Conservation (phyloP, 2,329 filamentous ascomycete genomes). For the Arachnomyces sp. region DNA sequence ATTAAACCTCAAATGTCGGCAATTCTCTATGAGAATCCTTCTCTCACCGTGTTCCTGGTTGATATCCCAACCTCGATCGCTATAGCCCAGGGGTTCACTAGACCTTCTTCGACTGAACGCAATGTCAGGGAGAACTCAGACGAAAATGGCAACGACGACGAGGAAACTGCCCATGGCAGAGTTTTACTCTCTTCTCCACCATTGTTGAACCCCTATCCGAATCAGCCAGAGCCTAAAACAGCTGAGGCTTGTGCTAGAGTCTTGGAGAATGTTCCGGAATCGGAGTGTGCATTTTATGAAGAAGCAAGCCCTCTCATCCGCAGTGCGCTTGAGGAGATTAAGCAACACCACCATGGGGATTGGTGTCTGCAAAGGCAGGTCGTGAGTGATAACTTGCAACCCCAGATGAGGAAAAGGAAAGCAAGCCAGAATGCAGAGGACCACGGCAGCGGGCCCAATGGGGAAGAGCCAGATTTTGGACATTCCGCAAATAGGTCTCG, state of each 20-base stretch:
- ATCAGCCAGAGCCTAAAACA: conserved; percentile 45
- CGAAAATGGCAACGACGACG: conserved; percentile 1
- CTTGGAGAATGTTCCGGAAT: conserved; percentile 24
- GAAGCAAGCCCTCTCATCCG: conserved; percentile 24
- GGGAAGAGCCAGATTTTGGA: too few species aligned
- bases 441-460: not conserved
- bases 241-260: conserved; percentile 36
- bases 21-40: conserved; percentile 46
- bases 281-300: conserved; percentile 26
- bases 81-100: conserved; percentile 39
- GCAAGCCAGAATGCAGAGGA: conserved; percentile 11
- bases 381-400: conserved; percentile 2
- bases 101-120: conserved; percentile 14
- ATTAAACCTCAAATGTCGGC: conserved; percentile 12
- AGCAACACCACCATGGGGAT: conserved; percentile 7
- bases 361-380: conserved; percentile 29
- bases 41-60: conserved; percentile 42
- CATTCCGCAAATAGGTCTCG: too few species aligned
- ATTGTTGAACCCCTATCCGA: conserved; percentile 39
- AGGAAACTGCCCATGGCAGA: conserved; percentile 5
- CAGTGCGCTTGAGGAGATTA: conserved; percentile 31
- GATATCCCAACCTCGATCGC: conserved; percentile 54
- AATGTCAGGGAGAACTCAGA: conserved; percentile 3
- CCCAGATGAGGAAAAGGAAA: not conserved
- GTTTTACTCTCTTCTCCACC: conserved; percentile 41